Evolutionary conservation across 2,329 filamentous ascomycete species (phyloP), one percentile per base, ranked within the genome.

Genomic region (Monosporascus sp.): DNA sequence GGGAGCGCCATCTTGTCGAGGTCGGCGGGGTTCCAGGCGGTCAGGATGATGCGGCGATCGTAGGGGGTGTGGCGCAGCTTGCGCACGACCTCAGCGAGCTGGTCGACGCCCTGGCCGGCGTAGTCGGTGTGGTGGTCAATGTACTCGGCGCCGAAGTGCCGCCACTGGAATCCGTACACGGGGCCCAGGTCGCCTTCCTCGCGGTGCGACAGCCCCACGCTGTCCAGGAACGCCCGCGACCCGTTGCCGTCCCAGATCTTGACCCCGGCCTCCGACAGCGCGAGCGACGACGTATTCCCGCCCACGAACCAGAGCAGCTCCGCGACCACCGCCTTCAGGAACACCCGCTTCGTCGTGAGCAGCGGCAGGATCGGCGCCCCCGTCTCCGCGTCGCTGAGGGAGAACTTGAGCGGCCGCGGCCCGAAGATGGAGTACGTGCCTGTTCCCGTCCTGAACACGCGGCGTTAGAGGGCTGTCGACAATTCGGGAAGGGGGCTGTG

Each of bases 211-310:
- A 97, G 81, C 0, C 93, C 93, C 1, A 94, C 81, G 57, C 78
- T 85, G 75, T 99, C 93, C 38, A 99, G 88, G 70, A 88, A 97
- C 65, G 85, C 88, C 63, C 94, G 89, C 47, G 87, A 91, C 44
- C 93, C 94, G 68, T 99, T 99, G 63, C 92, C 93, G 68, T 99
- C 94, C 94, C 94, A 99, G 69, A 99, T 99, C 72, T 95, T 95
- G 65, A 99, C 85, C 31, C 91, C 90, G 2, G 86, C 84, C 14
- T 85, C 84, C 55, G 83, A 86, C 3, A 99, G 84, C 0, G 90
- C 77, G 4, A 83, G 73, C 1, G 90, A 92, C 1, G 89, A 90
- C 3, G 94, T 99, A 64, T 77, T 83, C 65, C 90, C 94, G 45
- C 84, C 82, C 61, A 99, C 80, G 73, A 99, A 99, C 94, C 94